phyloP scores from a whole-genome alignment of 768 basidiomycete genomes.

The Lenzites betulinus region DNA sequence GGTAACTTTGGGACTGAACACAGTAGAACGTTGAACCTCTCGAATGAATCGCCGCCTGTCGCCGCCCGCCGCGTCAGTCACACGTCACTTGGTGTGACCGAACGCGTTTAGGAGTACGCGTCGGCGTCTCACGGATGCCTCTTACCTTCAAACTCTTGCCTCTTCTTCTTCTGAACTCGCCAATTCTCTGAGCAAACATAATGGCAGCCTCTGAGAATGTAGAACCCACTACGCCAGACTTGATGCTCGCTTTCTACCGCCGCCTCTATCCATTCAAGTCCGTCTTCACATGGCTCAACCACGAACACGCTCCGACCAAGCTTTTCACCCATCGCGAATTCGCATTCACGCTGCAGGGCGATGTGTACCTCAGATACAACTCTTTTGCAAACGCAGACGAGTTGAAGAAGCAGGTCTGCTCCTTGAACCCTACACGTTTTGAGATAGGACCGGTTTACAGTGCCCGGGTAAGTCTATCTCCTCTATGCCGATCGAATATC shows the following conservation, averaged over 20 bases:
- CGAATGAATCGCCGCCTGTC: too few relatives aligned
- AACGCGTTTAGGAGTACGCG: too few relatives aligned
- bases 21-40: too few relatives aligned
- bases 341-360: constrained; percentile 88
- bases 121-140: too few relatives aligned
- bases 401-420: constrained; percentile 85
- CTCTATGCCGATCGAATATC: too few relatives aligned
- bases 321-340: constrained; percentile 95
- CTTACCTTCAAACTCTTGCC: too few relatives aligned
- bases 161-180: too few relatives aligned
- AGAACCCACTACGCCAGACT: constrained; percentile 49
- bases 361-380: constrained; percentile 94
- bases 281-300: constrained; percentile 93
- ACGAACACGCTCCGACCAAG: constrained; percentile 75
- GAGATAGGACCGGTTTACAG: constrained; percentile 97
- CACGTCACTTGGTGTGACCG: too few relatives aligned
- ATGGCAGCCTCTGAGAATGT: constrained; percentile 10
- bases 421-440: constrained; percentile 88
- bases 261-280: constrained; percentile 94
- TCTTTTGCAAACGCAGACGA: constrained; percentile 86
- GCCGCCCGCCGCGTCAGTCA: too few relatives aligned
- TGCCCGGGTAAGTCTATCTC: constrained; percentile 60
- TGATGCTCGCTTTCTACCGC: constrained; percentile 82
- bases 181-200: too few relatives aligned
- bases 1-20: too few relatives aligned